phyloP scores from a whole-genome alignment of 805 yeast species.

The Ogataea polymorpha region DNA sequence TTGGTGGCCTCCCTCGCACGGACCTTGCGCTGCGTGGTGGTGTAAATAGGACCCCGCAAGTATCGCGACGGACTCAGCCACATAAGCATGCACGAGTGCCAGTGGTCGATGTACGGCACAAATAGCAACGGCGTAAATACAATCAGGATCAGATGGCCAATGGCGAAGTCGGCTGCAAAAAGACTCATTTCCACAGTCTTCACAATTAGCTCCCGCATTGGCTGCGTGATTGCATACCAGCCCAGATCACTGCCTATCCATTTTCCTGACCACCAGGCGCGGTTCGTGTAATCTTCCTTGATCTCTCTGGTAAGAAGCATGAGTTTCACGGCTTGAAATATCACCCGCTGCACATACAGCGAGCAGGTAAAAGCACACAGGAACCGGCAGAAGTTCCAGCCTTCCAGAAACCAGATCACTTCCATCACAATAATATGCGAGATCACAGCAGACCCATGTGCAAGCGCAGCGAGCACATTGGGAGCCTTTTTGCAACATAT shows the following conservation, averaged over 20 bases:
- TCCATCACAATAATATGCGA: slow-evolving; percentile 36
- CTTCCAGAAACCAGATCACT: slow-evolving; percentile 38
- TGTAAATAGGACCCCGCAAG: slow-evolving; percentile 39
- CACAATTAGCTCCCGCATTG: slow-evolving; percentile 43
- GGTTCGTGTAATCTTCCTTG: slow-evolving; percentile 38
- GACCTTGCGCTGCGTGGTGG: slow-evolving; percentile 36
- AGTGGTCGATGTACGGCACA: slow-evolving; percentile 45
- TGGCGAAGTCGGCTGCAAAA: slow-evolving; percentile 46
- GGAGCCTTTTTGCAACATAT: slow-evolving; percentile 35
- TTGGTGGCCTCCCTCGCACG: slow-evolving; percentile 41
- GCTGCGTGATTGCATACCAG: slow-evolving; percentile 39
- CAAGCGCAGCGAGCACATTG: slow-evolving; percentile 38
- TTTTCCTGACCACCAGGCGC: slow-evolving; percentile 55
- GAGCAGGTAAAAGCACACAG: slow-evolving; percentile 39
- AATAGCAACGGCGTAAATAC: slow-evolving; percentile 39
- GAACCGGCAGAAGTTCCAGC: slow-evolving; percentile 39
- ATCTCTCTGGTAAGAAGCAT: slow-evolving; percentile 41
- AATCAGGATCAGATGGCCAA: slow-evolving; percentile 42
- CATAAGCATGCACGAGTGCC: slow-evolving; percentile 48
- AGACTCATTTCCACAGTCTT: slow-evolving; percentile 43
- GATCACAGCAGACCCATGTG: slow-evolving; percentile 37
- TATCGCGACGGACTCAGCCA: slow-evolving; percentile 44
- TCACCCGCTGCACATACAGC: slow-evolving; percentile 35
- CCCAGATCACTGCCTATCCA: slow-evolving; percentile 43
- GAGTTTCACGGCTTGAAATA: slow-evolving; percentile 34